These are phyloP conservation scores for Macadamia tetraphylla DNA, from an alignment of 164 flowering plant species.

Conservation along the genomic window DNA sequence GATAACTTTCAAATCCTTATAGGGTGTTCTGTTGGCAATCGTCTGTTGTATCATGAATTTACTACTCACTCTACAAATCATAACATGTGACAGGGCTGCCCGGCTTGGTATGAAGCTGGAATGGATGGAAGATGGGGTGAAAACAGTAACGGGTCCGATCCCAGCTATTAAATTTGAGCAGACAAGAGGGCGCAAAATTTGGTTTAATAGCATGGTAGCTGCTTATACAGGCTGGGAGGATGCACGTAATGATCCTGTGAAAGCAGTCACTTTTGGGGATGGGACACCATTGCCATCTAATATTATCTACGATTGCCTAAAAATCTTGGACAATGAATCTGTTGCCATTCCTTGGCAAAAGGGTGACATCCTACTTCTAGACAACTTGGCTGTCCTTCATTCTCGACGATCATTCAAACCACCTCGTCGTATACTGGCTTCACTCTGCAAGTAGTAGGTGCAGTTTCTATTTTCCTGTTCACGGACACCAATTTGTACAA, in stretches of 20 bases:
- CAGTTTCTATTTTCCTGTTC: not conserved
- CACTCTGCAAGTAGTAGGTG: constrained; percentile 54
- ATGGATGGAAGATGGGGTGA: constrained; percentile 75
- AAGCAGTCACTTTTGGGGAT: constrained; percentile 83
- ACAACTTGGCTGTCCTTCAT: constrained; percentile 86
- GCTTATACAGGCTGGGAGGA: constrained; percentile 87
- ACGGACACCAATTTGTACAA: not conserved
- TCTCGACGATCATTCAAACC: constrained; percentile 66
- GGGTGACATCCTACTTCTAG: constrained; percentile 72
- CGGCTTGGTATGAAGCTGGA: constrained; percentile 75
- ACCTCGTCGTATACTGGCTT: constrained; percentile 79
- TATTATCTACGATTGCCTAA: constrained; percentile 54
- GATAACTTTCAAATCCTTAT: no score
- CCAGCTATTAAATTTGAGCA: constrained; percentile 71
- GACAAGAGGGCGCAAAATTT: constrained; percentile 63
- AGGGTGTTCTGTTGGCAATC: no score
- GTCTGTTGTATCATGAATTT: no score
- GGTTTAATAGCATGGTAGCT: constrained; percentile 95
- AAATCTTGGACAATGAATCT: constrained; percentile 68
- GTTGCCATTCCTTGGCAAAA: constrained; percentile 85
- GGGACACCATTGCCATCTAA: constrained; percentile 72
- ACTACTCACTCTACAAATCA: not conserved
- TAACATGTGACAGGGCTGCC: constrained; percentile 59
- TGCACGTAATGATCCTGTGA: constrained; percentile 62
- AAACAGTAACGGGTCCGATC: constrained; percentile 77